Percentiles rank a stretch among this genome's conserved stretches.
These are phyloP conservation scores for Picea abies DNA, from an alignment of 83 land plant species.

Conservation along the genomic window DNA sequence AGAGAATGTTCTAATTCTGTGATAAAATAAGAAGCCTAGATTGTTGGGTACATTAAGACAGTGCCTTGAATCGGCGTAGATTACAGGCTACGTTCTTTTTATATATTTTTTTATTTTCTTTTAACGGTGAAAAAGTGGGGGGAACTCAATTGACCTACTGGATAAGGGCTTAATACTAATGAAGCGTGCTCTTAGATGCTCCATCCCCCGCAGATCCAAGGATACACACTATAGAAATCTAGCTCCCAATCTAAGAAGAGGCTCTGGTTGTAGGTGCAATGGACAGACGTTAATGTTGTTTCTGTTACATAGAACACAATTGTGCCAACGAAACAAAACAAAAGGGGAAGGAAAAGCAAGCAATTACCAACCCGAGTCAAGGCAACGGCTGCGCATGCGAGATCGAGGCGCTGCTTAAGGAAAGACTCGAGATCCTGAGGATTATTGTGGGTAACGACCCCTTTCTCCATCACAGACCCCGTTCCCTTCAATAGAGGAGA, in stretches of 20 bases:
- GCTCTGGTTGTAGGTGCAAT: no score
- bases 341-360: not conserved
- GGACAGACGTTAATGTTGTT: no score
- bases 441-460: conserved; percentile 22
- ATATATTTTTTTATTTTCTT: no score
- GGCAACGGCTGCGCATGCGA: conserved; percentile 95
- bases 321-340: not conserved
- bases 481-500: not conserved
- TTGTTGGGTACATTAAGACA: not conserved
- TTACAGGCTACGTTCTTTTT: no score
- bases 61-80: not conserved
- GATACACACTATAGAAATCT: not conserved
- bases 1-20: not conserved
- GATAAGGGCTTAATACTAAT: not conserved
- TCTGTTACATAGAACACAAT: no score
- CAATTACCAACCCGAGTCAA: conserved; percentile 49
- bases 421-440: conserved; percentile 69
- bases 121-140: not conserved
- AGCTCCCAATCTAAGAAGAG: no score
- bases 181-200: not conserved
- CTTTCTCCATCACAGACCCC: not conserved
- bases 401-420: conserved; percentile 74
- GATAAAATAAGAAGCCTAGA: not conserved
- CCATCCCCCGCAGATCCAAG: not conserved
- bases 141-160: not conserved